A percentile compares a stretch with the other conserved stretches of the same genome.
phyloP scores from a whole-genome alignment of 2,329 filamentous ascomycete species.

The Parasarocladium wereldwijsianum region DNA sequence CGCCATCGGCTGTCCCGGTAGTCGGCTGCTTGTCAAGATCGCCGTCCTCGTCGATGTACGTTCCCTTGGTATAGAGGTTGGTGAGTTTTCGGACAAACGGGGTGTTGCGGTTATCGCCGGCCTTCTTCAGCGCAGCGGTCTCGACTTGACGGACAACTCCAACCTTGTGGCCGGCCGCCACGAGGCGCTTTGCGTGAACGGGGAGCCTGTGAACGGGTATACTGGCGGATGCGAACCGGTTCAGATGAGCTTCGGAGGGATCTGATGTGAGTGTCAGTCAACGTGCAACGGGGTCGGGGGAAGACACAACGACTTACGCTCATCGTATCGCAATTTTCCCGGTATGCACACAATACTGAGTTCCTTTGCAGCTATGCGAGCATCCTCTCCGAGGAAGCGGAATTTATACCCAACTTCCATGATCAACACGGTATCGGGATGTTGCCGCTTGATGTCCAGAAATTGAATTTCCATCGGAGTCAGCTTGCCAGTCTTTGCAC shows the following conservation, averaged over 20 bases:
- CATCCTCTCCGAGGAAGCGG: slow-evolving; percentile 92
- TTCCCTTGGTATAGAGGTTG: slow-evolving; percentile 95
- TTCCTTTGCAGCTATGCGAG: slow-evolving; percentile 74
- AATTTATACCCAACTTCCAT: slow-evolving; percentile 98
- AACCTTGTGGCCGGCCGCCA: slow-evolving; percentile 88
- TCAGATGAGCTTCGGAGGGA: slow-evolving; percentile 79
- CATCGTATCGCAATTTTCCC: slow-evolving; percentile 86
- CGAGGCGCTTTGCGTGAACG: slow-evolving; percentile 86
- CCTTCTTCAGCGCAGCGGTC: slow-evolving; percentile 90
- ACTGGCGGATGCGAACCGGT: slow-evolving; percentile 87
- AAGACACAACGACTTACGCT: slow-evolving; percentile 38
- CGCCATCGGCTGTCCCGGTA: slow-evolving; percentile 43
- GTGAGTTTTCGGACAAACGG: slow-evolving; percentile 89
- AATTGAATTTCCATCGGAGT: slow-evolving; percentile 92
- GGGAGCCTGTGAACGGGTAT: slow-evolving; percentile 84
- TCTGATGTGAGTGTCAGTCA: slow-evolving; percentile 30
- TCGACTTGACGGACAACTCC: slow-evolving; percentile 90
- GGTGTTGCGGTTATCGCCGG: slow-evolving; percentile 82
- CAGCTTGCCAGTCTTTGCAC: slow-evolving; percentile 57
- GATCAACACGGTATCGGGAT: slow-evolving; percentile 79
- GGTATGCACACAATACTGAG: slow-evolving; percentile 94
- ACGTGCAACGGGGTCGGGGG: neutral
- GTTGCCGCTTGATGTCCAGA: slow-evolving; percentile 81
- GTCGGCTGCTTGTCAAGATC: slow-evolving; percentile 45
- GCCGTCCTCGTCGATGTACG: slow-evolving; percentile 88